Base-by-base conservation (phyloP, 2,329 filamentous ascomycete species). In the Neonectria punicea region DNA sequence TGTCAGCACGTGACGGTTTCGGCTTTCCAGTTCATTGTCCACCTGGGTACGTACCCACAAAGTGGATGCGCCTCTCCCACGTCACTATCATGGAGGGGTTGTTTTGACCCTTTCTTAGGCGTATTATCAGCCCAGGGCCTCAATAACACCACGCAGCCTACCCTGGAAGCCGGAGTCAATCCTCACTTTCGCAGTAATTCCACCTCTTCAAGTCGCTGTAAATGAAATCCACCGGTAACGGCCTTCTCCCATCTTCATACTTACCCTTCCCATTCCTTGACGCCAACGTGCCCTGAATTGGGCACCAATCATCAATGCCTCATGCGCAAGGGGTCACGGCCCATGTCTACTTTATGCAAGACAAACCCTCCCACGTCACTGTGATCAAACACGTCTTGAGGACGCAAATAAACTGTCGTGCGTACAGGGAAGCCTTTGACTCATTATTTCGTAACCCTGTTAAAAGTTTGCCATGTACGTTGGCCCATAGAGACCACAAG, bases 261-360 rank as follows among this genome's bases (percentile, higher is more conserved):
- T 8, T 43, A n/a, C 39, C 8, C n/a, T 18, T 8, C 14, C 18
- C 49, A 14, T 51, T 20, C 32, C 18, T 30, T 20, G 6, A 32
- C 5, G n/a, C 49, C 30, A 41, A 32, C 36, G n/a, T 20, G 54
- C 43, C 60, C 18, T 41, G 18, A 44, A 44, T 63, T 63, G 41
- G 61, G 61, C 61, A 43, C 61, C 50, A 63, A 55, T 59, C 50
- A 44, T 53, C 57, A 60, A 60, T 60, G 57, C 57, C 61, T 64
- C 46, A 56, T 64, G 61, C 56, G 50, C 61, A 59, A 57, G 57
- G 61, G 56, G 61, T 59, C 61, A 51, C 43, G 36, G 50, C 61
- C 61, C 61, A 54, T 63, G 61, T 56, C 61, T 56, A 64, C 61
- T 64, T 64, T 54, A 64, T 64, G 61, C 61, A 64, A 56, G 61